Evolutionary conservation across 2,329 filamentous ascomycete species (phyloP), one percentile per base, ranked within the genome.

Genomic region (Cryphonectria carpinicola): DNA sequence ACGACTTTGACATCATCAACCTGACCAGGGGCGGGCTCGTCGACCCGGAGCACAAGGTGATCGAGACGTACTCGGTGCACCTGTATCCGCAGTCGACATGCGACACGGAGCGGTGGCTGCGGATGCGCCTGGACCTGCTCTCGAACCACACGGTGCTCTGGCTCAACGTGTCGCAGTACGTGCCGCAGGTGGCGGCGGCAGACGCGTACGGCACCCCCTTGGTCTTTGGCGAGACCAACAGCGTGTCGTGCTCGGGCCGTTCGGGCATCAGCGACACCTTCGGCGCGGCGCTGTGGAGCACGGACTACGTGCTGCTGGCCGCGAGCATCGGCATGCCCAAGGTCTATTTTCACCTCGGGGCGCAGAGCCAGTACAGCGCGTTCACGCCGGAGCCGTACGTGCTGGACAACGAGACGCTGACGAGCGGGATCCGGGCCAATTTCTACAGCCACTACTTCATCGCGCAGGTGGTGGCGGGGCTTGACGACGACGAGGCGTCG

Each of bases 171-270:
- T 75, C 1, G 79, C 80, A 4, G 66, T 72, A 66, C 43, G 71
- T 72, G 54, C 71, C 71, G 43, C 71, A 72, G 56, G 71, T 72
- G 17, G 71, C 71, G 19, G 71, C 71, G 1, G 81, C 82, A 1
- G 75, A 77, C 32, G 74, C 73, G 0, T 76, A 79, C 35, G 79
- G 81, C 49, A 81, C 81, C 58, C 74, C 79, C 0, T 78, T 82
- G 52, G 78, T 85, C 43, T 80, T 86, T 74, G 84, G 84, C 37
- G 84, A 86, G 78, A 85, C 83, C 1, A 85, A 85, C 75, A 81
- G 80, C 19, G 76, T 81, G n/a, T 80, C 78, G 63, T 81, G 81
- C 73, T 77, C 78, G 25, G 81, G 81, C 65, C 76, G 76, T 5
- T 77, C 78, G 22, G 83, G 84, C 14, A 79, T 85, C 63, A 79